These are phyloP conservation scores for Acacia melanoxylon DNA, from an alignment of 306 rosid genomes.

Conservation along the genomic window DNA sequence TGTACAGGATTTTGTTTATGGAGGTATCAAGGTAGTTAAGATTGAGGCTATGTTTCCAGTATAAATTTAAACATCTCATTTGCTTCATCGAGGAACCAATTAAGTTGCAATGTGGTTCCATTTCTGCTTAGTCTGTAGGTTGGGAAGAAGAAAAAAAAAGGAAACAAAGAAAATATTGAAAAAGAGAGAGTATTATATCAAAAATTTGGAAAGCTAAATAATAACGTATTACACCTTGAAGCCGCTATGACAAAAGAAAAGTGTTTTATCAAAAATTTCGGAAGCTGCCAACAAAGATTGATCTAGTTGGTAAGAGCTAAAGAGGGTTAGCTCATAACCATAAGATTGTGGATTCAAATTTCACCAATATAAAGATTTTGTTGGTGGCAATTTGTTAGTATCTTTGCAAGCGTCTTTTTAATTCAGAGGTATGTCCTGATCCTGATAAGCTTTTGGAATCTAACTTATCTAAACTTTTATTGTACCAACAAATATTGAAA, in stretches of 20 bases:
- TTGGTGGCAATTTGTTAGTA: too few species aligned
- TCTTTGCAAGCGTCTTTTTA: too few species aligned
- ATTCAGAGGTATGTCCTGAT: too few species aligned
- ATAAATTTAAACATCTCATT: not conserved
- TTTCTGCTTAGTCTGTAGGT: not conserved
- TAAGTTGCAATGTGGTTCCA: not conserved
- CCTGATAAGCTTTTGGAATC: accelerated
- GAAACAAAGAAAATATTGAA: not conserved
- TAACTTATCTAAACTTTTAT: too few species aligned
- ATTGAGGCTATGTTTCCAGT: not conserved
- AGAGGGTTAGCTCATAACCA: too few species aligned
- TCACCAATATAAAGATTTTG: too few species aligned
- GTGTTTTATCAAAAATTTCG: not conserved
- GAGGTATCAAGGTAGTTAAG: not conserved
- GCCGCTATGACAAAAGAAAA: not conserved
- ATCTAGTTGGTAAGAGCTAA: too few species aligned
- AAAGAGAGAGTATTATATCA: too few species aligned
- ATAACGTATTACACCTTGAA: not conserved
- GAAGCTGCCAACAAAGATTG: too few species aligned
- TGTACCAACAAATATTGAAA: not conserved
- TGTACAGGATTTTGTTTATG: not conserved
- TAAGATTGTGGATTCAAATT: too few species aligned
- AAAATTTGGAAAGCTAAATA: not conserved
- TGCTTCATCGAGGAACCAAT: not conserved
- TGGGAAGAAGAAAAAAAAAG: not conserved